phyloP scores from a whole-genome alignment of 495 filamentous ascomycete species.

The Margaritispora aquatica region DNA sequence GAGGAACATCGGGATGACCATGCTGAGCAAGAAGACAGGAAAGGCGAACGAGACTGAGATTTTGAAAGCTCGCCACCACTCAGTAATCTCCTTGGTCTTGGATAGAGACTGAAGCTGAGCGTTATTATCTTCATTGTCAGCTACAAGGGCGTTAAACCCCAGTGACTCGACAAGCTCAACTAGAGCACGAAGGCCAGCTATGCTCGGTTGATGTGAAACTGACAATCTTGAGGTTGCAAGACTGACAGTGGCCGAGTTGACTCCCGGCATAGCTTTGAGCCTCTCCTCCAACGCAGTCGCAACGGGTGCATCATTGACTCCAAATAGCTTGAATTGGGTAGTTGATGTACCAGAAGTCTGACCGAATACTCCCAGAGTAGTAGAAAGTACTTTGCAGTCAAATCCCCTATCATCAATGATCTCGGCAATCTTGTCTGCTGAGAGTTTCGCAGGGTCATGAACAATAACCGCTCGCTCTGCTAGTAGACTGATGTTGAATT shows the following conservation, averaged over 20 bases:
- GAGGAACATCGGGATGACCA: slow-evolving; percentile 79
- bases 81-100: slow-evolving; percentile 92
- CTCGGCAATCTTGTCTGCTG: slow-evolving; percentile 70
- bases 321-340: slow-evolving; percentile 77
- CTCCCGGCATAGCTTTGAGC: slow-evolving; percentile 58
- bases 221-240: slow-evolving; percentile 59
- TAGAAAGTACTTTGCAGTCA: slow-evolving; percentile 74
- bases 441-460: slow-evolving; percentile 65
- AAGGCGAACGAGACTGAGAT: slow-evolving; percentile 74
- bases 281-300: slow-evolving; percentile 66
- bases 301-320: slow-evolving; percentile 60
- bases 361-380: slow-evolving; percentile 37
- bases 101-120: slow-evolving; percentile 92
- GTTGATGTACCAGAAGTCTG: slow-evolving; percentile 42
- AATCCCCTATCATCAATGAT: slow-evolving; percentile 91
- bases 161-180: slow-evolving; percentile 74
- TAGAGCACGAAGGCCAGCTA: slow-evolving; percentile 72
- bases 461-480: slow-evolving; percentile 87
- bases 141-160: slow-evolving; percentile 82
- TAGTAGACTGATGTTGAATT: slow-evolving; percentile 91
- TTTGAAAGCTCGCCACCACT: slow-evolving; percentile 78
- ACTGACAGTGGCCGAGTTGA: slow-evolving; percentile 66
- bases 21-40: slow-evolving; percentile 88
- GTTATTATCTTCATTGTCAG: slow-evolving; percentile 92
- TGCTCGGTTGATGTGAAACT: slow-evolving; percentile 61